phyloP scores from a whole-genome alignment of 495 filamentous ascomycete species.

The Tuber melanosporum region DNA sequence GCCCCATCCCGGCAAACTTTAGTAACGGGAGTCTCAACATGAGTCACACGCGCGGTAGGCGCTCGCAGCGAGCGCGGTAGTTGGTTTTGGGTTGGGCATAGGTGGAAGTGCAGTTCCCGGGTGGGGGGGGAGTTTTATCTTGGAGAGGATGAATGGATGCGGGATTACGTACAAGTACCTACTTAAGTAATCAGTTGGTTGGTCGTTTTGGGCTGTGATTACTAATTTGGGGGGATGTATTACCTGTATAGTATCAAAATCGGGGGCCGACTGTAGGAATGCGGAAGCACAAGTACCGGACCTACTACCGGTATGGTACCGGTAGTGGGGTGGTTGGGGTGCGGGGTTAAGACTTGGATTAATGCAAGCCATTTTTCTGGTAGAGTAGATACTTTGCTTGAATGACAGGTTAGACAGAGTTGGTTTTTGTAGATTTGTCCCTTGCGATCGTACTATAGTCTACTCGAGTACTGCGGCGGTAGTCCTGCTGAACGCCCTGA shows the following conservation, averaged over 20 bases:
- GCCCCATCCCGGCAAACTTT: neutral
- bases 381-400: neutral
- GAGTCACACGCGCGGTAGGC: slow-evolving; percentile 1
- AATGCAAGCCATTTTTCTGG: neutral
- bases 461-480: too few species aligned
- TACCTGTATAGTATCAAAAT: neutral
- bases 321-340: neutral
- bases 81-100: neutral
- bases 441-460: too few species aligned
- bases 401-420: too few species aligned
- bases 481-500: too few species aligned
- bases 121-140: neutral
- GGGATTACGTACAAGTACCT: neutral
- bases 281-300: neutral
- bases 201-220: neutral
- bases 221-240: neutral
- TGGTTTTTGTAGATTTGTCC: too few species aligned
- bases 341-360: neutral
- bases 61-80: neutral
- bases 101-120: neutral
- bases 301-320: neutral
- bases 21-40: neutral
- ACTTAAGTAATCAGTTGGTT: too few species aligned
- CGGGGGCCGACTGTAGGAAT: neutral
- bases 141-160: neutral